Base-by-base conservation (phyloP, 306 rosid species). In the Corylus avellana region DNA sequence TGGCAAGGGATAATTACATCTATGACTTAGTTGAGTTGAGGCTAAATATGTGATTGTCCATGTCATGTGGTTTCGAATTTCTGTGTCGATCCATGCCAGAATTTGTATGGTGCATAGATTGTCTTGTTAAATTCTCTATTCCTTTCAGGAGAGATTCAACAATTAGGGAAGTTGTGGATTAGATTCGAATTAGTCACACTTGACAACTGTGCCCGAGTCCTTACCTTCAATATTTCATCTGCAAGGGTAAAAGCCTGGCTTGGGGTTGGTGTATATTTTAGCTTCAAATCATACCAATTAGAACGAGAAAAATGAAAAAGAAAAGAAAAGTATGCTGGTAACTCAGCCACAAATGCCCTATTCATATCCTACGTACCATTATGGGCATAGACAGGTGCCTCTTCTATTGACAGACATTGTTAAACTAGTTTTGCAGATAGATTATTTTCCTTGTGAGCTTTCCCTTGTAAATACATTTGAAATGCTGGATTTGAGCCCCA, bases 111-210 rank as follows among this genome's bases (percentile, higher is more conserved):
- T 39, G 49, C 51, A 8, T 67, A 67, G 50, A n/a, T 9, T 67
- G 42, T 39, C 29, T 7, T 8, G 49, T 37, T 67, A 39, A 42
- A 67, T 37, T 29, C 27, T 42, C 20, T 9, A 17, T 3, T 11
- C 22, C 70, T 67, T 18, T 39, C 8, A 3, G 29, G 7, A 67
- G 7, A 67, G 29, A 37, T 17, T 64, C 70, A 14, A 64, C 22
- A 67, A 42, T 16, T 42, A 67, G 8, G 72, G 27, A 67, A 67
- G 51, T 67, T 64, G 7, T 67, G 72, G 49, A 67, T 67, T 22
- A 37, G 29, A 67, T 67, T 67, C n/a, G 8, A 12, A 63, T 46
- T 67, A 67, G 50, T 18, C 14, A 39, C 22, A 39, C 1, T 39
- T 37, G 20, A 37, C 51, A 18, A 67, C 12, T 7, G 7, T 16